phyloP scores from a whole-genome alignment of 2,329 filamentous ascomycete species.

The Rhinocladiella mackenziei region DNA sequence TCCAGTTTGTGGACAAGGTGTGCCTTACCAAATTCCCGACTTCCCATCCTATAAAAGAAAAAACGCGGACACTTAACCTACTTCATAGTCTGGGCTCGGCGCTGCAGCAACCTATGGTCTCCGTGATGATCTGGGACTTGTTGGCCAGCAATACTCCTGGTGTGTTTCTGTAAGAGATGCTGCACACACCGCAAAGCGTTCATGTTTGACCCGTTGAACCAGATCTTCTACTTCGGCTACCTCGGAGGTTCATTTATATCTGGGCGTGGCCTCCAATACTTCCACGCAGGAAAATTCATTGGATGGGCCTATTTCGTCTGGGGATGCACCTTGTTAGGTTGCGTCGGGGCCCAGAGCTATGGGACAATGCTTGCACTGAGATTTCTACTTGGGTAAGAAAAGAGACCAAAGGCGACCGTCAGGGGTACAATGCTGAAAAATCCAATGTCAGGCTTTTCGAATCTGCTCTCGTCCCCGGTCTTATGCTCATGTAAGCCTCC shows the following conservation, averaged over 20 bases:
- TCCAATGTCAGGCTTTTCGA: conserved; percentile 1
- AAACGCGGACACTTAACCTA: neutral
- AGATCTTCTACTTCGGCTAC: conserved; percentile 49
- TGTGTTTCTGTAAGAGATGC: conserved; percentile 14
- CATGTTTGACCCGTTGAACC: neutral
- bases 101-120: conserved; percentile 61
- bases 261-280: conserved; percentile 30
- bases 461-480: conserved; percentile 6
- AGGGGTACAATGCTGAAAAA: neutral
- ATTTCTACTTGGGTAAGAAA: conserved; percentile 45
- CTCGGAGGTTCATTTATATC: conserved; percentile 32
- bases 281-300: conserved; percentile 43
- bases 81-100: conserved; percentile 49
- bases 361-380: conserved; percentile 52
- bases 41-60: neutral
- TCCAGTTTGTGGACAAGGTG: conserved; percentile 55
- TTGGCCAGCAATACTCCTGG: conserved; percentile 44
- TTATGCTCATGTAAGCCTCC: conserved; percentile 8
- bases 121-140: conserved; percentile 49
- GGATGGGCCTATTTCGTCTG: conserved; percentile 53
- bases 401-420: too few species aligned
- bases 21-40: too few species aligned
- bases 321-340: conserved; percentile 49
- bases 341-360: conserved; percentile 53
- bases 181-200: neutral